These are phyloP conservation scores for Nissolia schottii DNA, from an alignment of 306 rosid species.

Conservation along the genomic window DNA sequence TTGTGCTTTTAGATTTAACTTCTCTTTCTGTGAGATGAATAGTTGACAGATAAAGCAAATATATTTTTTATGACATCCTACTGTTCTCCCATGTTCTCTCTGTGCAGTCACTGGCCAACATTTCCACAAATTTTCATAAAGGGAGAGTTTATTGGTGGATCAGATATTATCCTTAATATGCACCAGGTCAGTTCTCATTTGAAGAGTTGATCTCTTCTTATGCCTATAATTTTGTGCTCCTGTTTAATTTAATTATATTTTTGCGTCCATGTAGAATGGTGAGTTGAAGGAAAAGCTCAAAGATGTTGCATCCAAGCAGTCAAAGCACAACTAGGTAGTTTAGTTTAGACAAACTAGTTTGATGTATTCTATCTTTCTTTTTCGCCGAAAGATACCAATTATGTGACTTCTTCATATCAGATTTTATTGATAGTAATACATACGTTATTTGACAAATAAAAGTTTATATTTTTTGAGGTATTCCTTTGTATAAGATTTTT, in stretches of 20 bases:
- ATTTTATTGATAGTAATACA: neutral
- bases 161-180: conserved; percentile 79
- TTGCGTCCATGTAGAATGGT: conserved; percentile 48
- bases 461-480: neutral
- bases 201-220: neutral
- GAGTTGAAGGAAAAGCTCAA: conserved; percentile 42
- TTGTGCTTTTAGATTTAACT: neutral
- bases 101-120: conserved; percentile 79
- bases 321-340: conserved; percentile 10
- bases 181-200: conserved; percentile 57
- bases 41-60: neutral
- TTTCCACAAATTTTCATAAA: conserved; percentile 89
- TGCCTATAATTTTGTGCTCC: neutral
- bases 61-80: neutral
- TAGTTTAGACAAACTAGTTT: conserved; percentile 17
- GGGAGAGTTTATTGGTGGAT: conserved; percentile 94
- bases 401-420: conserved; percentile 5
- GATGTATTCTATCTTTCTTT: conserved; percentile 15
- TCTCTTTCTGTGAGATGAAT: neutral
- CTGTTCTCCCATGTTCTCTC: neutral
- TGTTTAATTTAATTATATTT: neutral
- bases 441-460: conserved; percentile 15
- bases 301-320: conserved; percentile 31
- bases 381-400: conserved; percentile 13
- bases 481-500: neutral